Evolutionary conservation across 1,284 basidiomycete genomes (phyloP), one percentile per base, ranked within the genome.

Genomic region (Volvariella surrecta): DNA sequence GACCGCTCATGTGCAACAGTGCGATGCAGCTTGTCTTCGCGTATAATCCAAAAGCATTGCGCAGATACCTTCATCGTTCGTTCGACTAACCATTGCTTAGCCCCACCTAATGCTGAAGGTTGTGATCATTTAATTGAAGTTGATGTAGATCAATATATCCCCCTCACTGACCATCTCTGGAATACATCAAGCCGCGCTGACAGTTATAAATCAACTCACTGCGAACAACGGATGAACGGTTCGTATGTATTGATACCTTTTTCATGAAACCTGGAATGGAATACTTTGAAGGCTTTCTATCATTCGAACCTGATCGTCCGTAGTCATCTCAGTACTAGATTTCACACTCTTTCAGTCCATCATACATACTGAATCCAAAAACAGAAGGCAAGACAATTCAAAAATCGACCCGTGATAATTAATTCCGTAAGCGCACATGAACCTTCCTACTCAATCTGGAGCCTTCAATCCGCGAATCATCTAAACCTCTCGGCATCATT

Each of bases 101-200:
- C 46, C 48, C 39, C 58, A 65, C 42, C 56, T 39, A 18, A 62
- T 48, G 47, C 19, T 51, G 30, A 19, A 68, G 51, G 22, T 55
- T 51, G 7, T 52, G 45, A 18, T 64, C 59, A 45, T 64, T 63
- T 1, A 37, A 37, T 11, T 67, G 60, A 0, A 67, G 67, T 45
- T 70, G 44, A 68, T 57, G 44, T 71, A 71, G 6, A 71, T 57
- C 1, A 67, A 68, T 8, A 70, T 65, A 39, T 70, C 59, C 13
- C 70, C 51, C 9, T 67, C 65, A 2, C 59, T 56, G 4, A 67
- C 66, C 48, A 58, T 61, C 67, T 48, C 67, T 67, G 70, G 48
- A 71, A 70, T 13, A 61, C 58, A 42, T 70, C 68, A 42, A 63
- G 70, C 45, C 64, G 6, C 67, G 66, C 41, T 65, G 62, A 46